Base-by-base conservation (phyloP, 2,329 filamentous ascomycete genomes). In the Aspergillus brasiliensis region DNA sequence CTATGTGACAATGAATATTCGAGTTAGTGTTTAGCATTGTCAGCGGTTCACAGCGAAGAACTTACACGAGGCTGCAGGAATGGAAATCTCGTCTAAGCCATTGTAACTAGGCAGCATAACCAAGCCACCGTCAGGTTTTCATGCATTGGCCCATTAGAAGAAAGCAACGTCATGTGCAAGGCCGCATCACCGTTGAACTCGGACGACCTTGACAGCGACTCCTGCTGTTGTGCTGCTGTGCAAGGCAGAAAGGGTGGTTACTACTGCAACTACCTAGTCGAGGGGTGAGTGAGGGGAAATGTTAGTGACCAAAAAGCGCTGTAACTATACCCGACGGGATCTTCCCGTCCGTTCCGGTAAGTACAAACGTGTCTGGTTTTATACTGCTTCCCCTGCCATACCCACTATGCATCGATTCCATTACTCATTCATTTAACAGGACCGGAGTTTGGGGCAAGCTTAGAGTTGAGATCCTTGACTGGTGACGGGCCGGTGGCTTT, bases 321-420 rank as follows among this genome's bases (percentile, higher is more conserved):
- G 38, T 57, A 37, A 23, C 15, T 55, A 11, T 5, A 28, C 21
- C 25, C n/a, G 28, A 15, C 59, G 61, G 61, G 61, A 61, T 61
- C 61, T 54, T 44, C 58, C 58, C 59, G 59, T 49, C 61, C 56
- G 59, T 31, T 27, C 56, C 21, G 23, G 8, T 27, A n/a, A 28
- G 15, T 10, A 49, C 25, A 5, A 49, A 49, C 19, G 10, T 13
- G 15, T 56, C 13, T 11, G 8, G n/a, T 15, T 48, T 47, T 23
- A 15, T 13, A 34, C 11, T 31, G 17, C 7, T 23, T 11, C 13
- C 23, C 21, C 10, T 31, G 25, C 34, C 46, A 13, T 27, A 34
- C 28, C 8, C 15, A 17, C 28, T 38, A 34, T 34, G 11, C 31
- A 6, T 34, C 4, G 11, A 34, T 13, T 13, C 4, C 4, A 15